A percentile compares a stretch with the other conserved stretches of the same genome.
Evolutionary conservation across 2,329 filamentous ascomycete species (phyloP).

Genomic region (Ascochyta rabiei): DNA sequence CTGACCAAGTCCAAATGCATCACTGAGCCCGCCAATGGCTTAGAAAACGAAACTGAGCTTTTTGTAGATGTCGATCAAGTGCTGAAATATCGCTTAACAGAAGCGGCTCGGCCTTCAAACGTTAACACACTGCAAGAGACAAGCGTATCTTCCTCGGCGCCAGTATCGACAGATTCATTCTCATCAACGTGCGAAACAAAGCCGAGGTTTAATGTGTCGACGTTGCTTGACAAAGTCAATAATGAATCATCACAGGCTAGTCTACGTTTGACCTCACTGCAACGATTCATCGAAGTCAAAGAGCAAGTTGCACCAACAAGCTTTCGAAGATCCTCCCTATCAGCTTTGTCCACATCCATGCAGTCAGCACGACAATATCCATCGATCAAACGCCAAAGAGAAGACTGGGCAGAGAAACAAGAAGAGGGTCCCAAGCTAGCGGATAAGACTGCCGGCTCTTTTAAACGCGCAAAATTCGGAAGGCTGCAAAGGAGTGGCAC

Average conservation of each 20-base stretch:
- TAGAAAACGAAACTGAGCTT: not conserved
- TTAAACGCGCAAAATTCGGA: not conserved
- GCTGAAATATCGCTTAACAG: not conserved
- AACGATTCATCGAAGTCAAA: not conserved
- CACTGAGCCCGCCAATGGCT: not conserved
- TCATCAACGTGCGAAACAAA: not conserved
- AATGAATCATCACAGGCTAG: no score
- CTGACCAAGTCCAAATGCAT: not conserved
- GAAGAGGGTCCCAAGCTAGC: not conserved
- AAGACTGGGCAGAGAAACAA: not conserved
- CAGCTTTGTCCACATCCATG: not conserved
- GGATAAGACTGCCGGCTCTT: not conserved
- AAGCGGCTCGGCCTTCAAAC: not conserved
- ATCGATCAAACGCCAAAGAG: not conserved
- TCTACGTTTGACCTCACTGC: not conserved
- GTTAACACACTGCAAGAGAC: no score
- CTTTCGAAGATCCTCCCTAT: not conserved
- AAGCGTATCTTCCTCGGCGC: not conserved
- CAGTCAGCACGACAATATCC: not conserved
- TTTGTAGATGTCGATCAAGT: constrained; percentile 1
- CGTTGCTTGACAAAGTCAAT: not conserved
- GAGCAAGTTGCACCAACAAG: not conserved
- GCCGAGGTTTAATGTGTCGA: not conserved
- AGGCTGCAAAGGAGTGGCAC: not conserved
- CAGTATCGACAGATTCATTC: not conserved